A percentile compares a stretch with the other conserved stretches of the same genome.
phyloP scores from a whole-genome alignment of 495 filamentous ascomycete species.

The Massariosphaeria phaeospora region DNA sequence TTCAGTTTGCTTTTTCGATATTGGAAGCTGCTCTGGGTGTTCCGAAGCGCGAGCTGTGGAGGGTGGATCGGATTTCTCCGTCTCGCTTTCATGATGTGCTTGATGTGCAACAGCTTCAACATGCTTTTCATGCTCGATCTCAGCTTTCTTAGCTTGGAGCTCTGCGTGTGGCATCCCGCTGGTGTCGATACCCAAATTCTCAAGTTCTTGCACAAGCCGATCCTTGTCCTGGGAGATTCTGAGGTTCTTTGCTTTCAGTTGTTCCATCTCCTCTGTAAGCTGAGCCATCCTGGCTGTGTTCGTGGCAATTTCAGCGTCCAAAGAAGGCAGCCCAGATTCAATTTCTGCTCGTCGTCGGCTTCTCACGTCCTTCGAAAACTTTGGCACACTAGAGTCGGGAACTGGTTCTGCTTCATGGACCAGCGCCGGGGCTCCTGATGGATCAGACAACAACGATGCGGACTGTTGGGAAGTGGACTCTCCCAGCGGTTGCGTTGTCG shows the following conservation, averaged over 20 bases:
- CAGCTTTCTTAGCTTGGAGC: constrained; percentile 40
- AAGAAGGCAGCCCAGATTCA: constrained; percentile 17
- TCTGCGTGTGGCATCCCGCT: constrained; percentile 44
- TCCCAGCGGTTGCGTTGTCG: no score
- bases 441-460: background rate
- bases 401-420: no score
- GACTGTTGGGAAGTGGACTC: no score
- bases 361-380: constrained; percentile 17
- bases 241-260: constrained; percentile 56
- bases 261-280: constrained; percentile 53
- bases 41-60: no score
- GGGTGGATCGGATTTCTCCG: background rate
- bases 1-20: no score
- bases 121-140: constrained; percentile 20
- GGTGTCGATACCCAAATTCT: constrained; percentile 48
- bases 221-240: constrained; percentile 42
- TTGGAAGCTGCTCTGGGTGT: no score
- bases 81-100: background rate
- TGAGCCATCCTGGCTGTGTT: constrained; percentile 46
- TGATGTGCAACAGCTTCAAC: background rate
- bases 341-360: constrained; percentile 26
- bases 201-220: constrained; percentile 42
- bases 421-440: background rate
- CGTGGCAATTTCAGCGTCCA: constrained; percentile 23
- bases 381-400: background rate